Evolutionary conservation across 1,284 basidiomycete genomes (phyloP).

Genomic region (Melampsora larici-populina): DNA sequence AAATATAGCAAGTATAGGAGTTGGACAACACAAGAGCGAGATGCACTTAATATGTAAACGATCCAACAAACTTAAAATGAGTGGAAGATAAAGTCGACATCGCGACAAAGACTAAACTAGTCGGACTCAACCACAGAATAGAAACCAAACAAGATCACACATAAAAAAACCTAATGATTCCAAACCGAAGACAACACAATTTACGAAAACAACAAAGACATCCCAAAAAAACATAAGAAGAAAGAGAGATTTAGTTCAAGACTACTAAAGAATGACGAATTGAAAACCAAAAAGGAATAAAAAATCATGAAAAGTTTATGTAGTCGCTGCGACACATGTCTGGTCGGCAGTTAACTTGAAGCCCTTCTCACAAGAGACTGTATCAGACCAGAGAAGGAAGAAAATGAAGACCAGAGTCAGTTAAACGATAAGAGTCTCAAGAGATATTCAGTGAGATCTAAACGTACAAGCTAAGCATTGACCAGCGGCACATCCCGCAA

Average conservation of each 20-base stretch:
- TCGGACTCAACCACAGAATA: too few species aligned
- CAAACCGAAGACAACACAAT: background rate
- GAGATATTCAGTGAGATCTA: background rate
- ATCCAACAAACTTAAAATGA: too few species aligned
- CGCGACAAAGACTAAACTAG: too few species aligned
- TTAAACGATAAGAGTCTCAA: too few species aligned
- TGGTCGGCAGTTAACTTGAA: slow-evolving; percentile 10
- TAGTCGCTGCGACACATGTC: slow-evolving; percentile 8
- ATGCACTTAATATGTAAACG: too few species aligned
- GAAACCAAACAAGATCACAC: too few species aligned
- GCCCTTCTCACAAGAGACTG: slow-evolving; percentile 28
- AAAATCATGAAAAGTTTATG: background rate
- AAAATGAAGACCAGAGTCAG: background rate
- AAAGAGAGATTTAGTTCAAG: background rate
- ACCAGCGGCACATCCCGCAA: slow-evolving; percentile 16
- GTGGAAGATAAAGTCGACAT: too few species aligned
- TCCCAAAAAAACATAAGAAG: background rate
- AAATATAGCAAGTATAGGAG: too few species aligned
- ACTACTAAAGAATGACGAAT: background rate
- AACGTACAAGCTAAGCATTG: slow-evolving; percentile 39
- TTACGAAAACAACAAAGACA: background rate
- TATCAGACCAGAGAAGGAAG: background rate
- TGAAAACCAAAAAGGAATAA: background rate
- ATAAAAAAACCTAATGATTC: background rate
- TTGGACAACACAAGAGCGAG: too few species aligned